phyloP scores from a whole-genome alignment of 2,329 filamentous ascomycete species.

The Zymoseptoria pseudotritici region DNA sequence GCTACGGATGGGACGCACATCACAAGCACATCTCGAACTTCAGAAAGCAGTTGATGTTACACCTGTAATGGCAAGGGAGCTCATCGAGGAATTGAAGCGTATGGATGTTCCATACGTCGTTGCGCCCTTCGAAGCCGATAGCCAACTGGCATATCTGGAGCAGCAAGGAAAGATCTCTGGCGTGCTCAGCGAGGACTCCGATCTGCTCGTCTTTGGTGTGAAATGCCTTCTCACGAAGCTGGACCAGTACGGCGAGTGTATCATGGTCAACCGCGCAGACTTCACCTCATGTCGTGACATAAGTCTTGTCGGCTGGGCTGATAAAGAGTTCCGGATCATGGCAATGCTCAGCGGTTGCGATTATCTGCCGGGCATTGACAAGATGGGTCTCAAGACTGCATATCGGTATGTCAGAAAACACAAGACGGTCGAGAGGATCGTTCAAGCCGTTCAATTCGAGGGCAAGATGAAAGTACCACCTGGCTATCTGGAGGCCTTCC shows the following conservation, averaged over 20 bases:
- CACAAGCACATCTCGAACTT: slow-evolving; percentile 75
- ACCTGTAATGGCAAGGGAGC: slow-evolving; percentile 82
- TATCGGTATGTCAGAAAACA: slow-evolving; percentile 85
- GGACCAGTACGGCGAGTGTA: slow-evolving; percentile 84
- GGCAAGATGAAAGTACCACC: slow-evolving; percentile 74
- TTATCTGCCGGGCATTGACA: slow-evolving; percentile 78
- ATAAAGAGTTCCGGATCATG: slow-evolving; percentile 87
- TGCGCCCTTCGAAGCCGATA: slow-evolving; percentile 93
- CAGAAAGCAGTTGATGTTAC: slow-evolving; percentile 96
- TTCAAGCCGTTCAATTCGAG: slow-evolving; percentile 81
- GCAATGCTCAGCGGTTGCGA: slow-evolving; percentile 95
- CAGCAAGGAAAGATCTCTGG: slow-evolving; percentile 74
- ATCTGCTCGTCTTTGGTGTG: slow-evolving; percentile 89
- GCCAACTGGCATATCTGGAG: slow-evolving; percentile 93
- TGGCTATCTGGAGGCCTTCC: slow-evolving; percentile 73
- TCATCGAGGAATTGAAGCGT: slow-evolving; percentile 87
- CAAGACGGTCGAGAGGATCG: slow-evolving; percentile 73
- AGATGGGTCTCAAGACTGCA: slow-evolving; percentile 87
- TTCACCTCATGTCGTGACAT: slow-evolving; percentile 85
- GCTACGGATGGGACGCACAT: slow-evolving; percentile 69
- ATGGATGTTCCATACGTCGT: slow-evolving; percentile 78
- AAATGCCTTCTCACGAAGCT: slow-evolving; percentile 87
- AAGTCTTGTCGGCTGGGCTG: slow-evolving; percentile 84
- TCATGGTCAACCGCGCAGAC: slow-evolving; percentile 83
- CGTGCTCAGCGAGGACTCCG: slow-evolving; percentile 93